A percentile compares a stretch with the other conserved stretches of the same genome.
phyloP scores from a whole-genome alignment of 306 rosid species.

The Prunus davidiana region DNA sequence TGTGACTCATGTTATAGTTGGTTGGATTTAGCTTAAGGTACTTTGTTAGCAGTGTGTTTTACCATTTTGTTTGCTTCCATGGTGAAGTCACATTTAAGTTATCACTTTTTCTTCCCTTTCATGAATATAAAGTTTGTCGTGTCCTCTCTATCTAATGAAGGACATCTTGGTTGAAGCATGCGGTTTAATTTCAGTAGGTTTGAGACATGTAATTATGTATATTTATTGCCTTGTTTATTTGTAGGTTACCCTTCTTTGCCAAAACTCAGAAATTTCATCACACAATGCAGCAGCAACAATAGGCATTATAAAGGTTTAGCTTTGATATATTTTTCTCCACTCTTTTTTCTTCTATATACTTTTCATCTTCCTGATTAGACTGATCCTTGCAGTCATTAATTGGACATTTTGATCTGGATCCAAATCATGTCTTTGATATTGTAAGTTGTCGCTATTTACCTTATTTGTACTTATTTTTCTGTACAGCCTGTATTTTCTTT shows the following conservation, averaged over 20 bases:
- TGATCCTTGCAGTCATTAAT: conserved; percentile 81
- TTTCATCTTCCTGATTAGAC: conserved; percentile 20
- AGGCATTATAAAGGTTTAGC: conserved; percentile 87
- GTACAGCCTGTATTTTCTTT: not conserved
- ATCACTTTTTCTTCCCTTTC: not conserved
- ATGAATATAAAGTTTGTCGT: not conserved
- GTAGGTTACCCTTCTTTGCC: conserved; percentile 92
- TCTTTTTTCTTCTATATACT: conserved; percentile 19
- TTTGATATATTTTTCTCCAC: conserved; percentile 24
- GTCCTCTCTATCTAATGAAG: not conserved
- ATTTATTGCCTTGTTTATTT: conserved; percentile 23
- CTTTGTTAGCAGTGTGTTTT: not conserved
- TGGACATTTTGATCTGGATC: conserved; percentile 98
- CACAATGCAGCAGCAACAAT: conserved; percentile 67
- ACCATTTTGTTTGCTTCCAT: too few species aligned
- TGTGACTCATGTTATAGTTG: not conserved
- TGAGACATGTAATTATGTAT: conserved; percentile 18
- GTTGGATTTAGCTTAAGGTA: not conserved
- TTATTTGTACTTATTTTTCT: not conserved
- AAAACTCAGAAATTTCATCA: conserved; percentile 54
- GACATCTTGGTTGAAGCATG: conserved; percentile 11
- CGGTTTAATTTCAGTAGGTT: conserved; percentile 5
- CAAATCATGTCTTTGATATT: conserved; percentile 95
- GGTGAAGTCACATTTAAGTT: too few species aligned
- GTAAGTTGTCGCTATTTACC: conserved; percentile 47